Evolutionary conservation across 164 flowering plant genomes (phyloP), one percentile per base, ranked within the genome.

Genomic region (Chimonanthus praecox): DNA sequence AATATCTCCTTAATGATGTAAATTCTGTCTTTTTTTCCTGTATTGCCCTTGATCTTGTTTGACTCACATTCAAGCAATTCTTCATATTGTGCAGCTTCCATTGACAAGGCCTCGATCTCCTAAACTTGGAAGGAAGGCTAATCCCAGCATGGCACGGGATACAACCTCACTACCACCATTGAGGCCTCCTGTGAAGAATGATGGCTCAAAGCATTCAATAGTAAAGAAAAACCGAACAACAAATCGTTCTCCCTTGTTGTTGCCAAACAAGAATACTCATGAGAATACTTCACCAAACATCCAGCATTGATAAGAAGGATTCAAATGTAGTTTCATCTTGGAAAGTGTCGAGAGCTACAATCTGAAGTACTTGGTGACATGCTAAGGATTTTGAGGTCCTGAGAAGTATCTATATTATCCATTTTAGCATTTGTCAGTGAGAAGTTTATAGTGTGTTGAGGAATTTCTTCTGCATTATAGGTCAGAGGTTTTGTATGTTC

Each of bases 231-330:
- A 67, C 51, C 80, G 58, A 66, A 72, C 70, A 9, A 49, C 75
- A 43, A 64, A 74, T 49, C 49, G 49, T 45, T 81, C 83, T 58
- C 33, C 33, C 33, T 73, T 78, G 68, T 62, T 75, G 49, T 68
- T 74, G 15, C 74, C 74, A 1, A 81, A 76, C 73, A 88, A 74
- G 78, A 83, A 63, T 46, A 74, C 74, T 18, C 81, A 73, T 67
- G 90, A 89, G 77, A 89, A 89, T 84, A 78, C 87, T 72, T 86
- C 94, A 49, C 94, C 97, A 63, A 91, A 89, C 77, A 87, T 89
- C 79, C 88, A 82, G 78, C 66, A 50, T 47, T 87, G 69, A 54
- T 13, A n/a, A 82, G 72, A 64, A 65, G 33, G 33, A 33, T 33
- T 33, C 33, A 33, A 33, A 33, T 33, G 33, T 33, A 33, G 33